Conservation (phyloP, 176 grass and related monocot species). For the Hsuehochloa calcarea region DNA sequence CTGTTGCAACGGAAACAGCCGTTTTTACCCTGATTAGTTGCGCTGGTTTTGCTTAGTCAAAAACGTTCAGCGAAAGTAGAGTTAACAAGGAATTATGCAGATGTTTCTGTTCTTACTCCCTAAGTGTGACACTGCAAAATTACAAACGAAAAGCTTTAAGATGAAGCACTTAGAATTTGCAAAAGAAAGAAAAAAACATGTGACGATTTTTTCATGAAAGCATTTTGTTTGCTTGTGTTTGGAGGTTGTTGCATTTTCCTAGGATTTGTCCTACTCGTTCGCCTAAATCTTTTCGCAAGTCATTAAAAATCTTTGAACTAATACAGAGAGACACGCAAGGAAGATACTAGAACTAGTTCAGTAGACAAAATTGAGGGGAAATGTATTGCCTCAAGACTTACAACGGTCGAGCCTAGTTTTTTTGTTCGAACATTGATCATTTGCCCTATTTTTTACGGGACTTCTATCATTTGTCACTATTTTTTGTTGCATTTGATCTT, state of each 20-base stretch:
- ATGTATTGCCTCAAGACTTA: too few species aligned
- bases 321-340: not conserved
- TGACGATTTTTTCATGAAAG: not conserved
- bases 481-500: too few species aligned
- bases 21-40: not conserved
- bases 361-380: too few species aligned
- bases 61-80: not conserved
- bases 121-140: not conserved
- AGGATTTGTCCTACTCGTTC: not conserved
- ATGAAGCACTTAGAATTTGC: too few species aligned
- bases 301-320: not conserved
- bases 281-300: not conserved
- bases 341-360: not conserved
- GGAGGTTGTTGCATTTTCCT: not conserved
- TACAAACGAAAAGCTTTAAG: too few species aligned
- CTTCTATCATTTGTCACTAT: too few species aligned
- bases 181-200: not conserved
- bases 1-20: conserved; percentile 14
- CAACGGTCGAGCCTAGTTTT: too few species aligned
- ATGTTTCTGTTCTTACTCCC: not conserved
- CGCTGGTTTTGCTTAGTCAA: not conserved
- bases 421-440: too few species aligned
- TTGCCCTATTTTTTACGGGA: too few species aligned
- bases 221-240: not conserved
- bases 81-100: too few species aligned